These are phyloP conservation scores for Ustilago vetiveriae DNA, from an alignment of 1,284 basidiomycete genomes.

Conservation along the genomic window DNA sequence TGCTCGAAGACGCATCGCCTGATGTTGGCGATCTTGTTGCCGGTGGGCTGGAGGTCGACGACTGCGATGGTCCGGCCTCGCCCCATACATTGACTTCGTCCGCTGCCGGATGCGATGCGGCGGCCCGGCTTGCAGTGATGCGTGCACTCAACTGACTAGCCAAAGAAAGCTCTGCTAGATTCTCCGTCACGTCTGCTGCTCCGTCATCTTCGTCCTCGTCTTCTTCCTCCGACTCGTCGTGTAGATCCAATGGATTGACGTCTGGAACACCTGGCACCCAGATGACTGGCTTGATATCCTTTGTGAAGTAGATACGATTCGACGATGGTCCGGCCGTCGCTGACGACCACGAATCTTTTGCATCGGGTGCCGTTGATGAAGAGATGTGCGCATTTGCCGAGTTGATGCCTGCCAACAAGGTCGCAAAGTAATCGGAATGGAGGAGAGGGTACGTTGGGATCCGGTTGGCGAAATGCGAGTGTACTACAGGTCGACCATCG, in stretches of 20 bases:
- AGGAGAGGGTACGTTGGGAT: constrained; percentile 81
- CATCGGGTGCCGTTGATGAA: constrained; percentile 7
- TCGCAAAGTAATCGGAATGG: constrained; percentile 85
- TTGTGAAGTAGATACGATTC: constrained; percentile 39
- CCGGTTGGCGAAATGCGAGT: constrained; percentile 85
- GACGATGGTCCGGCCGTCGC: constrained; percentile 16
- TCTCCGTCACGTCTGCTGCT: constrained; percentile 20
- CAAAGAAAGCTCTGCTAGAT: constrained; percentile 33
- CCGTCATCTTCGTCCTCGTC: constrained; percentile 21
- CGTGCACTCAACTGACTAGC: constrained; percentile 44
- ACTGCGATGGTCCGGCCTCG: constrained; percentile 9
- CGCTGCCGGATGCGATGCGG: neutral
- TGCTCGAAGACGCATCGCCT: neutral
- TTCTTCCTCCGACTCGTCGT: constrained; percentile 23
- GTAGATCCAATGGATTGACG: constrained; percentile 27
- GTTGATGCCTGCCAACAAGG: constrained; percentile 70
- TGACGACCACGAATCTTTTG: neutral
- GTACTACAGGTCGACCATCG: constrained; percentile 85
- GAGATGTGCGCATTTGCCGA: constrained; percentile 42
- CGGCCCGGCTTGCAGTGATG: constrained; percentile 18
- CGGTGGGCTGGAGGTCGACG: neutral
- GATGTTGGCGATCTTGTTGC: neutral
- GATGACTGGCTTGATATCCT: constrained; percentile 50
- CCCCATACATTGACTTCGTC: constrained; percentile 50
- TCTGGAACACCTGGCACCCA: constrained; percentile 56